Evolutionary conservation across 129 eudicot genomes (phyloP).

Genomic region (Escallonia rubra): DNA sequence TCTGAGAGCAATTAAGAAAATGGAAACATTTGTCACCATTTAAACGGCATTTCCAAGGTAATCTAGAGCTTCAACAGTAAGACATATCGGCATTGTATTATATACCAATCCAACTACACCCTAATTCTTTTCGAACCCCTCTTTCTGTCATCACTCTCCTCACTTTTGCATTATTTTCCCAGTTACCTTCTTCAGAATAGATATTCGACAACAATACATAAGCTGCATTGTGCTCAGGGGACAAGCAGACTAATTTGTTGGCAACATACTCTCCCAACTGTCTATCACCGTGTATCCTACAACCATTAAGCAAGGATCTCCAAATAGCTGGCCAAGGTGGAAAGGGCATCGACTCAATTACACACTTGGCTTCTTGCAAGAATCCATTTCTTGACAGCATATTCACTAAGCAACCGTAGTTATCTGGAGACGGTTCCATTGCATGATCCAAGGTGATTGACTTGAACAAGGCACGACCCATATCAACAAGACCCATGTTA

Average conservation of each 20-base stretch:
- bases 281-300: constrained; percentile 35
- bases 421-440: constrained; percentile 30
- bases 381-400: constrained; percentile 41
- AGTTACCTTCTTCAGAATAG: constrained; percentile 33
- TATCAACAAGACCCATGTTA: constrained; percentile 34
- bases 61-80: background rate
- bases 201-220: constrained; percentile 32
- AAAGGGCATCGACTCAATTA: constrained; percentile 25
- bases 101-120: constrained; percentile 28
- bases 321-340: constrained; percentile 42
- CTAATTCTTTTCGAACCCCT: constrained; percentile 26
- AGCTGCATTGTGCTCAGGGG: constrained; percentile 15
- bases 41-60: too few relatives aligned
- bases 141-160: constrained; percentile 25
- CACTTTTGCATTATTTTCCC: constrained; percentile 38
- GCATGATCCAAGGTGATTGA: constrained; percentile 29
- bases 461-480: constrained; percentile 32
- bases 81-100: constrained; percentile 3
- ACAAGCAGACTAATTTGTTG: constrained; percentile 16
- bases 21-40: too few relatives aligned
- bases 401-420: constrained; percentile 43
- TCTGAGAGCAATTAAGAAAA: too few relatives aligned
- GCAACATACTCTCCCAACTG: constrained; percentile 22
- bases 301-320: constrained; percentile 48
- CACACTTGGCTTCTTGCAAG: constrained; percentile 23